Conservation (phyloP, 305 asterid species). For the Rubia peregrina region DNA sequence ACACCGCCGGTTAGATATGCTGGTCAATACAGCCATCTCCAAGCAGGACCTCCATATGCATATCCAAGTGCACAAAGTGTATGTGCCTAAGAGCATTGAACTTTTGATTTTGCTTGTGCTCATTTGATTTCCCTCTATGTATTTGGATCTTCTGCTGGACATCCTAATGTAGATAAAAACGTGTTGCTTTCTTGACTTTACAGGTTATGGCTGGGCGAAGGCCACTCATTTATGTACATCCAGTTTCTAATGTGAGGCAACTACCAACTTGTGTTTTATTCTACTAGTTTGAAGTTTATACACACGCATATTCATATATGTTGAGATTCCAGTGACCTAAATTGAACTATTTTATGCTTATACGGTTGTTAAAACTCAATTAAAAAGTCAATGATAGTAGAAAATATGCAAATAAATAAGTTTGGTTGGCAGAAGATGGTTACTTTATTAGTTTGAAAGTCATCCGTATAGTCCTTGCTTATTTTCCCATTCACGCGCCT, state of each 20-base stretch:
- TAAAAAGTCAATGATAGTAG: not conserved
- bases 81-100: constrained; percentile 8
- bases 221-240: constrained; percentile 43
- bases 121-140: not conserved
- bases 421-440: not conserved
- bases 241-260: constrained; percentile 57
- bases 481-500: not conserved
- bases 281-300: not conserved
- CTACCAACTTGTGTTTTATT: constrained; percentile 7
- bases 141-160: constrained; percentile 6
- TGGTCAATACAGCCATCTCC: constrained; percentile 31
- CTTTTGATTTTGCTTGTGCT: no score
- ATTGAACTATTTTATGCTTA: not conserved
- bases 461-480: not conserved
- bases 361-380: not conserved
- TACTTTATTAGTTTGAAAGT: not conserved
- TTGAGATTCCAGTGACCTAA: not conserved
- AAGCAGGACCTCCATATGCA: constrained; percentile 28
- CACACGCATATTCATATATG: not conserved
- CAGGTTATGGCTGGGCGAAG: constrained; percentile 62
- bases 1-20: constrained; percentile 31
- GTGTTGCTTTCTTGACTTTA: constrained; percentile 16
- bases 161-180: not conserved
- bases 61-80: constrained; percentile 41
- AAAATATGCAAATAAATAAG: constrained; percentile 4